Base-by-base conservation (phyloP, 2,329 filamentous ascomycete genomes). In the Coniochaeta sp. region DNA sequence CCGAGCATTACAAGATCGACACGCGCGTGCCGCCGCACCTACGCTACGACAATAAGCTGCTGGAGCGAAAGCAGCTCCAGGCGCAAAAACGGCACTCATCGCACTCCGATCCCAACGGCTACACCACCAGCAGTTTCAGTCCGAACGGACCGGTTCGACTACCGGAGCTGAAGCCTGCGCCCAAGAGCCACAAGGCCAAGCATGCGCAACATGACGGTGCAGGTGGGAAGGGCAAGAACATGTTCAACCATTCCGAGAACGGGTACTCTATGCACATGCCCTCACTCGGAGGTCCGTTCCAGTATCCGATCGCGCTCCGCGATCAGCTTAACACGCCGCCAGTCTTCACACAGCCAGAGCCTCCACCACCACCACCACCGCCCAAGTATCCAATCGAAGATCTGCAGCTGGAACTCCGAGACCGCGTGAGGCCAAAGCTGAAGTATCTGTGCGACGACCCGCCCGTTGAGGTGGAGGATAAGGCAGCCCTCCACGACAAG, bases 381-480 rank as follows among this genome's bases (percentile, higher is more conserved):
- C 88, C 95, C 63, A 97, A 96, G 71, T 98, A 97, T 71, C 95
- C 95, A 0, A 96, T 96, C 63, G 95, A 99, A 69, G 95, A 99
- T 74, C 76, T 98, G 56, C 89, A 96, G 65, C 80, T 98, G 26
- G 82, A 87, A 24, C 88, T 89, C 1, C 84, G 85, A 60, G 82
- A 88, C 28, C 73, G 81, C 47, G 81, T 86, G 60, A 86, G 95
- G 16, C 95, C 95, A 2, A 75, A 83, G 1, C 75, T 98, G 55
- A 90, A 90, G 60, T 96, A 90, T 70, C 79, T 96, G 66, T 90
- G 89, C 62, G 81, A 80, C 58, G 83, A 91, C 60, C 81, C 83
- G 10, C 81, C 84, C 1, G 76, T 81, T 50, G 73, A 80, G 6
- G 70, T 78, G 14, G 76, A 79, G 19, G 74, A 77, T 44, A 75